Evolutionary conservation across 345 rosid species (phyloP).

Genomic region (Adansonia digitata): DNA sequence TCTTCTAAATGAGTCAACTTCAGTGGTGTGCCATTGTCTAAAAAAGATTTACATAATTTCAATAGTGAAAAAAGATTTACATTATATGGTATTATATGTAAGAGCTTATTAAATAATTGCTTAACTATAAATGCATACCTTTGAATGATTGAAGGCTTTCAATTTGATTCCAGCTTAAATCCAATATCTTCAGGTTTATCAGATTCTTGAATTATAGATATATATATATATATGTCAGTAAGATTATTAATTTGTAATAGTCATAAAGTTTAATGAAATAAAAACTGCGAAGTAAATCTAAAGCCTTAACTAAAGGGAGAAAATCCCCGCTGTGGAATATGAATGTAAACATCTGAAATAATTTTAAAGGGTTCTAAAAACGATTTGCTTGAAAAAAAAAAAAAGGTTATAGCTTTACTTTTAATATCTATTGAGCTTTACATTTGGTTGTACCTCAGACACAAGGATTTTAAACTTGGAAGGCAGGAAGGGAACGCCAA

Average conservation of each 20-base stretch:
- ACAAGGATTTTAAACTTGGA: neutral
- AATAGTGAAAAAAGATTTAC: too few species aligned
- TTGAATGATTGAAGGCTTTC: neutral
- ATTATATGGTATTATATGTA: too few species aligned
- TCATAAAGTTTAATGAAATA: too few species aligned
- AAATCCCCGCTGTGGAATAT: too few species aligned
- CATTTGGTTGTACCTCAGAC: neutral
- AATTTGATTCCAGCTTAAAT: neutral
- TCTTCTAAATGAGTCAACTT: neutral
- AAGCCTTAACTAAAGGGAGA: too few species aligned
- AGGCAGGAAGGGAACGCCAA: neutral
- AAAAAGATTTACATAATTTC: neutral
- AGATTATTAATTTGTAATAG: too few species aligned
- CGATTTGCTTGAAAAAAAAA: too few species aligned
- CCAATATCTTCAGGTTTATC: too few species aligned
- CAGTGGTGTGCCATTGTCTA: neutral
- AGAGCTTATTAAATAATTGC: too few species aligned
- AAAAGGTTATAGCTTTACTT: constrained; percentile 1
- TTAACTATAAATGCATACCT: neutral
- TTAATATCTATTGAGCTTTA: neutral
- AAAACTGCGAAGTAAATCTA: too few species aligned
- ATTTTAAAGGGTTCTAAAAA: too few species aligned
- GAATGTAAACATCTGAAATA: neutral
- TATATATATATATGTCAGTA: neutral
- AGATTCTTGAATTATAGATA: too few species aligned